These are phyloP conservation scores for Crithidia bombi DNA, from an alignment of 208 protist species.

Conservation along the genomic window DNA sequence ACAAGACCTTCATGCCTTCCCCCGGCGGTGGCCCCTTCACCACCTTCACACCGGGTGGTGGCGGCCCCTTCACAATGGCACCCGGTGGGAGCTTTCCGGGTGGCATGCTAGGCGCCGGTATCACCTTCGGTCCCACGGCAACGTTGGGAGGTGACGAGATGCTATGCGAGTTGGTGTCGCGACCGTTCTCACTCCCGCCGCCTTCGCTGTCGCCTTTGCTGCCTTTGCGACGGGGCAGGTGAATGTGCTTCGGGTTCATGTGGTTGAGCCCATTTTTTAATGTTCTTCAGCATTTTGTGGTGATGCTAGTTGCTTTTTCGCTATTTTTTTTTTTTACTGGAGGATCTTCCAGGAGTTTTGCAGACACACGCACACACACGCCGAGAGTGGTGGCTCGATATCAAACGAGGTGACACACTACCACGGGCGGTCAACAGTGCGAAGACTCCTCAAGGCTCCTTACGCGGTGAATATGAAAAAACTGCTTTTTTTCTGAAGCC, in stretches of 20 bases:
- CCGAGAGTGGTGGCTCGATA: too few species aligned
- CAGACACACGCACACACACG: neutral
- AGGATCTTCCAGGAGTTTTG: neutral
- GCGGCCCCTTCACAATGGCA: conserved; percentile 20
- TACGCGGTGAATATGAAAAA: too few species aligned
- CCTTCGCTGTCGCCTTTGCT: conserved; percentile 2
- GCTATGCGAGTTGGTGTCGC: neutral
- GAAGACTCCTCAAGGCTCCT: too few species aligned
- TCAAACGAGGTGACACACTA: too few species aligned
- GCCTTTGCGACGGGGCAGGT: neutral
- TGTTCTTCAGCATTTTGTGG: conserved; percentile 22
- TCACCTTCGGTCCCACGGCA: conserved; percentile 24
- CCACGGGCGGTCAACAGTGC: too few species aligned
- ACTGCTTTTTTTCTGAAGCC: too few species aligned
- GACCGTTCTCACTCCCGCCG: neutral
- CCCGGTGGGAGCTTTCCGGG: conserved; percentile 13
- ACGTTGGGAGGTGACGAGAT: conserved; percentile 1
- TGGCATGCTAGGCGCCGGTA: conserved; percentile 13
- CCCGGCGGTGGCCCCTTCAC: conserved; percentile 53
- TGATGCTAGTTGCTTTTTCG: neutral
- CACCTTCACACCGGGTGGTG: conserved; percentile 46
- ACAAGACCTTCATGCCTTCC: conserved; percentile 41
- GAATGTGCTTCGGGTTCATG: conserved; percentile 26
- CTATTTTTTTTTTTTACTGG: neutral
- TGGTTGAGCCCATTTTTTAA: conserved; percentile 27